Evolutionary conservation across 2,329 filamentous ascomycete genomes (phyloP).

Genomic region (Hymenoscyphus repandus): DNA sequence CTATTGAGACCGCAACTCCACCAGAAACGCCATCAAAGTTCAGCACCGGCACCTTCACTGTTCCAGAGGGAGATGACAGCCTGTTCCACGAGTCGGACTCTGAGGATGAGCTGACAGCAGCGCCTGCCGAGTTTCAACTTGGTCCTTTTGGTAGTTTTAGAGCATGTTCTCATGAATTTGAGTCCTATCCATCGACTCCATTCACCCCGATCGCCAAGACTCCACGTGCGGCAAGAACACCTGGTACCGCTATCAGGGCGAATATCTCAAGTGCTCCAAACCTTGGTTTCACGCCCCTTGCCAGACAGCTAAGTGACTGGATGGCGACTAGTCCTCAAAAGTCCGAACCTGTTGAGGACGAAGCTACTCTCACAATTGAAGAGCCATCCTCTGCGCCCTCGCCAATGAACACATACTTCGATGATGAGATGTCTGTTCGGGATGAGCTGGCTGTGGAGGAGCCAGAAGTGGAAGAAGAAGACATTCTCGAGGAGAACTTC

Average conservation of each 20-base stretch:
- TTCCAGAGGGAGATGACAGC: conserved; percentile 44
- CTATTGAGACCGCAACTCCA: conserved; percentile 21
- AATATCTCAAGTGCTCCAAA: conserved; percentile 21
- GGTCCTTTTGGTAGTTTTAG: conserved; percentile 23
- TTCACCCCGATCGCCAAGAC: conserved; percentile 20
- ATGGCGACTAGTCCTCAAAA: conserved; percentile 52
- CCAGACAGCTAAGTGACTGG: conserved; percentile 58
- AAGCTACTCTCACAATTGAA: conserved; percentile 11
- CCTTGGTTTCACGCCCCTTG: conserved; percentile 59
- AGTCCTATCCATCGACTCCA: conserved; percentile 35
- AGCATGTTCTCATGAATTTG: conserved; percentile 29
- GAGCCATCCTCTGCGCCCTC: conserved; percentile 13
- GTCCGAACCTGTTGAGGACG: conserved; percentile 15
- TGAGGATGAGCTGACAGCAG: conserved; percentile 45
- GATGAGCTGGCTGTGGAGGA: conserved; percentile 34
- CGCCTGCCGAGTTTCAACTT: conserved; percentile 24
- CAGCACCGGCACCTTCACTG: conserved; percentile 32
- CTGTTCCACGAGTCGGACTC: conserved; percentile 46
- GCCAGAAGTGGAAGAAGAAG: conserved; percentile 35
- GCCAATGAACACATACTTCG: conserved; percentile 48
- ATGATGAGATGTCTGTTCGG: conserved; percentile 53
- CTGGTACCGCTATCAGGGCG: conserved; percentile 3
- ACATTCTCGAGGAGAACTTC: conserved; percentile 34
- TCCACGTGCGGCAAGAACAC: conserved; percentile 18
- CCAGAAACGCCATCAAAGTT: conserved; percentile 19